Conservation (phyloP, 257 asterid species). For the Paraleonurus japonicus region DNA sequence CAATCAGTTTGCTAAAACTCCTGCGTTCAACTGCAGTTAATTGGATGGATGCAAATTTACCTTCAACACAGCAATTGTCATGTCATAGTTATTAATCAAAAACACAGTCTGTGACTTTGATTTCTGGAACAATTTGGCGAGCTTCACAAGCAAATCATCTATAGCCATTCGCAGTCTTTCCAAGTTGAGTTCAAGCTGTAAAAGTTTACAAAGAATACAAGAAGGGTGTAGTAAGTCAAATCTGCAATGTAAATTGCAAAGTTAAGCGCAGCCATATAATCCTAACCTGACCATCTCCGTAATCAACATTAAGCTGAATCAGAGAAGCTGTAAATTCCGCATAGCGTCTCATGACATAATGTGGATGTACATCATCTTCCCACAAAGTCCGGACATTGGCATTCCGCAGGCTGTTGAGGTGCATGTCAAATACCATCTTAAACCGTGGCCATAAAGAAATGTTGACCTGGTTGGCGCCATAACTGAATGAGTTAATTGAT, state of each 20-base stretch:
- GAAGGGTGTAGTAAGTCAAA: slow-evolving; percentile 15
- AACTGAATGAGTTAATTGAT: slow-evolving; percentile 8
- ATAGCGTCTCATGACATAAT: slow-evolving; percentile 97
- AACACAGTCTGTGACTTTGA: slow-evolving; percentile 83
- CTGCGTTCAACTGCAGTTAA: neutral
- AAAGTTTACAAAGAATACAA: slow-evolving; percentile 23
- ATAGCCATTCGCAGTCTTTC: slow-evolving; percentile 95
- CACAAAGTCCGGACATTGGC: slow-evolving; percentile 81
- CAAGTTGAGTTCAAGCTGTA: slow-evolving; percentile 91
- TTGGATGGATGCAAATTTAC: slow-evolving; percentile 36
- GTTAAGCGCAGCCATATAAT: slow-evolving; percentile 17
- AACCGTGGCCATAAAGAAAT: slow-evolving; percentile 97
- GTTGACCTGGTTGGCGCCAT: slow-evolving; percentile 70
- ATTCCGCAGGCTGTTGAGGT: slow-evolving; percentile 84
- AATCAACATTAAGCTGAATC: slow-evolving; percentile 88
- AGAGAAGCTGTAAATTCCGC: slow-evolving; percentile 98
- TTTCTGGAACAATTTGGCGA: slow-evolving; percentile 72
- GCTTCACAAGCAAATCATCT: slow-evolving; percentile 90
- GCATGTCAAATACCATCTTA: slow-evolving; percentile 99
- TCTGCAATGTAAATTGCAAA: slow-evolving; percentile 16
- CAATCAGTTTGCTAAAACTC: slow-evolving; percentile 7
- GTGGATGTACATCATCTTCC: slow-evolving; percentile 99
- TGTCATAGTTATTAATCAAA: slow-evolving; percentile 92
- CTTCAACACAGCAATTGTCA: slow-evolving; percentile 95
- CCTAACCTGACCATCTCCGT: slow-evolving; percentile 99